Evolutionary conservation across 345 rosid genomes (phyloP).

Genomic region (Cardamine occulta): DNA sequence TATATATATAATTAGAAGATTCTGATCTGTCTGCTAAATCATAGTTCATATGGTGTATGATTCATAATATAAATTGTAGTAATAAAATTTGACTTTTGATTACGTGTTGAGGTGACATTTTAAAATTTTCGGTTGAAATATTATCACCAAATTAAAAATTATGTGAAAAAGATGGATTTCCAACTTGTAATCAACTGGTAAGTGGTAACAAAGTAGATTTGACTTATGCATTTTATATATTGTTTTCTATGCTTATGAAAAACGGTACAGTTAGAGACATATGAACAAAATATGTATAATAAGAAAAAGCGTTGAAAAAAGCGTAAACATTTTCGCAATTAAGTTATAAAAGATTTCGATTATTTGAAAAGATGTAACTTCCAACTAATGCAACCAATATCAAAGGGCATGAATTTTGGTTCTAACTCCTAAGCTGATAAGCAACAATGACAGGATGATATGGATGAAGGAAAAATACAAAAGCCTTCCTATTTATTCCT

Average conservation of each 20-base stretch:
- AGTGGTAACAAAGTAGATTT: background rate
- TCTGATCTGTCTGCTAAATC: background rate
- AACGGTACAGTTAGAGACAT: background rate
- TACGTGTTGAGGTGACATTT: background rate
- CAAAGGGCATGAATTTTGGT: background rate
- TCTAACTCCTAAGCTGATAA: background rate
- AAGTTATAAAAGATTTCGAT: background rate
- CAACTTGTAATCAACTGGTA: background rate
- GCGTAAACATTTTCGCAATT: background rate
- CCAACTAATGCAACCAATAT: constrained; percentile 13
- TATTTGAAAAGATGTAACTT: background rate
- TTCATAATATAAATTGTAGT: background rate
- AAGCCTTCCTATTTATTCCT: background rate
- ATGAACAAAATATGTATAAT: background rate
- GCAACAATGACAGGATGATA: constrained; percentile 10
- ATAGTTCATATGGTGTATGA: background rate
- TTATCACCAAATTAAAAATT: background rate
- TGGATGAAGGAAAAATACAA: background rate
- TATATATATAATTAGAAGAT: background rate
- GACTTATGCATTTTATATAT: background rate
- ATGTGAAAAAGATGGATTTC: background rate
- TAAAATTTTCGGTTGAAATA: background rate
- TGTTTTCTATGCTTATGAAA: background rate
- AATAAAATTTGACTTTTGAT: background rate
- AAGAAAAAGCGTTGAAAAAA: background rate